Conservation (phyloP, 1,139 yeast genomes). For the Candida frijolesensis region DNA sequence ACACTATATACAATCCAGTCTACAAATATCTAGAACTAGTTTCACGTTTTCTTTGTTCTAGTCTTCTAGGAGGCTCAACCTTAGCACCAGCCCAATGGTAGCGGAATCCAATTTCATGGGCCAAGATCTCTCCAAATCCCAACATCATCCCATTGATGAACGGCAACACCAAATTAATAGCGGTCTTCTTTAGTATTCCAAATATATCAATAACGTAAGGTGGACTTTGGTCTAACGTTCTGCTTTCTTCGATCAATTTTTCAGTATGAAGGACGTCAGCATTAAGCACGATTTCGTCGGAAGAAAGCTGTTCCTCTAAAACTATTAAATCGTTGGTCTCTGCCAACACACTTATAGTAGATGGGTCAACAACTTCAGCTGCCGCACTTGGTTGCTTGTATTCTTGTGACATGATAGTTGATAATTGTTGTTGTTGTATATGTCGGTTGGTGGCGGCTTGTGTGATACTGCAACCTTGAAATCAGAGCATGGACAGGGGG, state of each 20-base stretch:
- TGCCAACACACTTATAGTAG: slow-evolving; percentile 12
- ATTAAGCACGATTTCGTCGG: slow-evolving; percentile 57
- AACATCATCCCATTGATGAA: slow-evolving; percentile 93
- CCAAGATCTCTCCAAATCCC: slow-evolving; percentile 94
- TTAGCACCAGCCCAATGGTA: slow-evolving; percentile 80
- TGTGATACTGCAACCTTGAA: not conserved
- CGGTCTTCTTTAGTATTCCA: slow-evolving; percentile 49
- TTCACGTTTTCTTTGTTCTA: slow-evolving; percentile 22
- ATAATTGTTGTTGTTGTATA: not conserved
- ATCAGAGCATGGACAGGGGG: not conserved
- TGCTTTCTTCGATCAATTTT: slow-evolving; percentile 22
- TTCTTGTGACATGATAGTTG: slow-evolving; percentile 2
- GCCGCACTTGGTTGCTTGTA: not conserved
- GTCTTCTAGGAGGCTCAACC: slow-evolving; percentile 48
- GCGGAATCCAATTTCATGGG: slow-evolving; percentile 86
- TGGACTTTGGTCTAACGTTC: slow-evolving; percentile 18
- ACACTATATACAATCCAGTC: not conserved
- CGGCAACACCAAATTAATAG: slow-evolving; percentile 81
- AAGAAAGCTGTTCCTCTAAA: slow-evolving; percentile 66
- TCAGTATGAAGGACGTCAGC: slow-evolving; percentile 27
- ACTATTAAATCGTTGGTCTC: slow-evolving; percentile 43
- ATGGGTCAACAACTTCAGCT: not conserved
- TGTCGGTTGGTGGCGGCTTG: not conserved
- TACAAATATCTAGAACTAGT: slow-evolving; percentile 22
- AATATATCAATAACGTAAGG: slow-evolving; percentile 24